Evolutionary conservation across 495 filamentous ascomycete species (phyloP).

Genomic region (Cryomyces minteri): DNA sequence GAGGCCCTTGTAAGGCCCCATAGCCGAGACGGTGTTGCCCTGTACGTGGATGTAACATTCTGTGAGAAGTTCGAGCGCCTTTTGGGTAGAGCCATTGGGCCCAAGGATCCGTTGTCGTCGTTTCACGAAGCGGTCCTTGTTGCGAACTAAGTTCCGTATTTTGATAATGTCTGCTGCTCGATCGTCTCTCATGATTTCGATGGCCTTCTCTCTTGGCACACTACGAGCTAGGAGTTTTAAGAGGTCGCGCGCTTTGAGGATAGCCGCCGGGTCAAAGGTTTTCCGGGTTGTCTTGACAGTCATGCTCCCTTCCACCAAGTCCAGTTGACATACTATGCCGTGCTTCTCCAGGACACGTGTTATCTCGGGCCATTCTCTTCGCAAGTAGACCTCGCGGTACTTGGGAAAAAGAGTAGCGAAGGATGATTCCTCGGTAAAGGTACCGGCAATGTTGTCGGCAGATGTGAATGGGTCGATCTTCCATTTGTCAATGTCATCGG

Average conservation of each 20-base stretch:
- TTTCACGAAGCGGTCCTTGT: constrained; percentile 96
- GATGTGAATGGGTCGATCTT: constrained; percentile 74
- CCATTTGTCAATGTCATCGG: constrained; percentile 96
- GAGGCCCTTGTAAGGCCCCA: constrained; percentile 81
- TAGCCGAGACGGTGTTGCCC: constrained; percentile 84
- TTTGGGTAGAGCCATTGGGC: constrained; percentile 67
- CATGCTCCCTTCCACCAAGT: constrained; percentile 93
- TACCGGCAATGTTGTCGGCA: constrained; percentile 68
- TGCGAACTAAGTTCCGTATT: constrained; percentile 71
- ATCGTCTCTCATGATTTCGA: constrained; percentile 88
- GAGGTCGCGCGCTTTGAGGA: constrained; percentile 84
- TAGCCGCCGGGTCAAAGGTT: constrained; percentile 85
- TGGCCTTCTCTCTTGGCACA: constrained; percentile 79
- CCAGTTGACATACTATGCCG: constrained; percentile 72
- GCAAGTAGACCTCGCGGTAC: constrained; percentile 89
- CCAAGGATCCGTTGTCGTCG: constrained; percentile 82
- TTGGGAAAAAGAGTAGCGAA: constrained; percentile 91
- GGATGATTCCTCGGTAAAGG: constrained; percentile 81
- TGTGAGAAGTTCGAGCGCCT: constrained; percentile 90
- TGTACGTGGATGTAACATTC: constrained; percentile 89
- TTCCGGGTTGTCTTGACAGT: constrained; percentile 87
- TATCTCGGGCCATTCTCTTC: constrained; percentile 72
- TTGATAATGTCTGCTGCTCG: constrained; percentile 88
- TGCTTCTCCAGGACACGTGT: constrained; percentile 67
- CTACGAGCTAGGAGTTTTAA: constrained; percentile 84